Conservation (phyloP, 1,139 yeast genomes). For the Pneumocystis murina region DNA sequence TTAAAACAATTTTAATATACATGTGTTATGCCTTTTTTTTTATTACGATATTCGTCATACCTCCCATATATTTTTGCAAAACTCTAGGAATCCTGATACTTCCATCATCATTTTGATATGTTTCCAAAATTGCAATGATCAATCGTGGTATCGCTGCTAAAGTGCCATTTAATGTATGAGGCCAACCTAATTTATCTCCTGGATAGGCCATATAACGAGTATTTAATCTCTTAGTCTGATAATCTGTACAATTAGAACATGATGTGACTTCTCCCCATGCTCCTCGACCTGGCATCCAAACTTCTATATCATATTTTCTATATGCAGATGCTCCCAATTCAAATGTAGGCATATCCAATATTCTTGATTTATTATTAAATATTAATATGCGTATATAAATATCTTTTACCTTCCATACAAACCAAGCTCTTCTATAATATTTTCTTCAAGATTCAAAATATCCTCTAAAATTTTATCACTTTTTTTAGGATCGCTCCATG, state of each 20-base stretch:
- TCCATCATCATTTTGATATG: conserved; percentile 45
- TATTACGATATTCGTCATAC: not conserved
- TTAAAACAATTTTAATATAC: not conserved
- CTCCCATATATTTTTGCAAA: not conserved
- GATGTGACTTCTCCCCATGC: conserved; percentile 89
- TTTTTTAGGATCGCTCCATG: conserved; percentile 39
- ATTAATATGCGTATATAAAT: not conserved
- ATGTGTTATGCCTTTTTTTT: not conserved
- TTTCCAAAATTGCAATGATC: conserved; percentile 76
- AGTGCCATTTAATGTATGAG: conserved; percentile 85
- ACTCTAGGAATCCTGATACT: not conserved
- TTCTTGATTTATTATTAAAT: conserved; percentile 27
- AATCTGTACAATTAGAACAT: conserved; percentile 83
- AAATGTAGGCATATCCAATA: conserved; percentile 74
- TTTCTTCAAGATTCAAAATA: conserved; percentile 49
- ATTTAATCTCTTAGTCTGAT: conserved; percentile 70
- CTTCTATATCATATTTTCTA: conserved; percentile 86
- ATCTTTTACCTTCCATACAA: conserved; percentile 37
- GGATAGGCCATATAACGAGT: conserved; percentile 34
- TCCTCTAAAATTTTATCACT: conserved; percentile 38
- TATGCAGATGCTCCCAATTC: conserved; percentile 91
- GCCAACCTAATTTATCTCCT: conserved; percentile 30
- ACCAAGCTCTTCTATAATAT: conserved; percentile 51
- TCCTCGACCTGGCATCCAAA: conserved; percentile 97
- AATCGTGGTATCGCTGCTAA: conserved; percentile 92